phyloP scores from a whole-genome alignment of 306 rosid species.

The Cicer pinnatifidum region DNA sequence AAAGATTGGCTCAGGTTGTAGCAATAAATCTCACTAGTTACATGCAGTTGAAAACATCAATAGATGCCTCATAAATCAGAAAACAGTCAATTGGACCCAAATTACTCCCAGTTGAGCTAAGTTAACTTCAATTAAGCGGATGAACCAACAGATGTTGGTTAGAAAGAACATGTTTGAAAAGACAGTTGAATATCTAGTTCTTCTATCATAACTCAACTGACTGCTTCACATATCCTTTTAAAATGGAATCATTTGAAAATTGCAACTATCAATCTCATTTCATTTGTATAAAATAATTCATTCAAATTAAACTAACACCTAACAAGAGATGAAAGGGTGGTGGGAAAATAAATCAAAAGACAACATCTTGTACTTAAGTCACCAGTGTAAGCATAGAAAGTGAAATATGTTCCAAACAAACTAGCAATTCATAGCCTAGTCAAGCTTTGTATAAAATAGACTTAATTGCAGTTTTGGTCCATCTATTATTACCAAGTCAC shows the following conservation, averaged over 20 bases:
- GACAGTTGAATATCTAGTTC: slow-evolving; percentile 25
- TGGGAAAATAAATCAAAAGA: slow-evolving; percentile 36
- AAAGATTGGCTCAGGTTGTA: slow-evolving; percentile 37
- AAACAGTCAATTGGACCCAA: slow-evolving; percentile 8
- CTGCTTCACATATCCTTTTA: slow-evolving; percentile 12
- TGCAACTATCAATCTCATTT: slow-evolving; percentile 27
- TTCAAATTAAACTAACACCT: slow-evolving; percentile 8
- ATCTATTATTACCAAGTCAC: too few species aligned
- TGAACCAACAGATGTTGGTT: slow-evolving; percentile 3
- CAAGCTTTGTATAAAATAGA: not conserved
- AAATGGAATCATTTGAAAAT: slow-evolving; percentile 16
- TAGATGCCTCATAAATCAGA: slow-evolving; percentile 28
- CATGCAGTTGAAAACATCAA: slow-evolving; percentile 13
- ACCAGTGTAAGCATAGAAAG: slow-evolving; percentile 17
- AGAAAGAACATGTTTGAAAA: slow-evolving; percentile 22
- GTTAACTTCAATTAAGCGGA: not conserved
- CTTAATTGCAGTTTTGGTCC: too few species aligned
- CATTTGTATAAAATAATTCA: slow-evolving; percentile 14
- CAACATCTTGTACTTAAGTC: slow-evolving; percentile 31
- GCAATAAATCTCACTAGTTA: slow-evolving; percentile 39
- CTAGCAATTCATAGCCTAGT: slow-evolving; percentile 18
- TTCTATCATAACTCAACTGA: slow-evolving; percentile 25
- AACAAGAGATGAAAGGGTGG: slow-evolving; percentile 27
- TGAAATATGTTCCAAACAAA: slow-evolving; percentile 32
- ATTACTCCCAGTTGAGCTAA: not conserved